Evolutionary conservation across 2,329 filamentous ascomycete species (phyloP).

Genomic region (Microascus cirrosus): DNA sequence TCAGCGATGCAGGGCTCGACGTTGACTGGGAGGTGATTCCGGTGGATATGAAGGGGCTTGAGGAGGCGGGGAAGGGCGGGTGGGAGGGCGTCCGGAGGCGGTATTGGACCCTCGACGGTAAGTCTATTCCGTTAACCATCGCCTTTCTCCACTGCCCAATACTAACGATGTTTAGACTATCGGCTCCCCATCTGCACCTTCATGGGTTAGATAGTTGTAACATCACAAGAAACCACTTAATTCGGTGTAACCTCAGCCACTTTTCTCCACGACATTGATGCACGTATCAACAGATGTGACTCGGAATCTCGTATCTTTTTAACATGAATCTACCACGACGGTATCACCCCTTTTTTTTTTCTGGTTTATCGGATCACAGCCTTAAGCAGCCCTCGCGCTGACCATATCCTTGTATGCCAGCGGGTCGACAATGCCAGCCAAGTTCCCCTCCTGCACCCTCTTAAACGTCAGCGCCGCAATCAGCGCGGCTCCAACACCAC

Average conservation of each 20-base stretch:
- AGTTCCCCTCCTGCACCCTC: slow-evolving; percentile 50
- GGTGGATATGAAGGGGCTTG: slow-evolving; percentile 57
- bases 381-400: not conserved
- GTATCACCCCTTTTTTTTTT: not conserved
- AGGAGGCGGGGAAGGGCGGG: slow-evolving; percentile 56
- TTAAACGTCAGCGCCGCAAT: slow-evolving; percentile 69
- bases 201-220: slow-evolving; percentile 36
- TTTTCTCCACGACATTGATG: not conserved
- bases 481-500: slow-evolving; percentile 70
- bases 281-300: not conserved
- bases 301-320: not conserved
- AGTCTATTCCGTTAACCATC: slow-evolving; percentile 16
- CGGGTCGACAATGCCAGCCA: slow-evolving; percentile 53
- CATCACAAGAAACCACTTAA: not conserved
- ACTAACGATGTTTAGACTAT: slow-evolving; percentile 41
- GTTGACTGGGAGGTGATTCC: slow-evolving; percentile 72
- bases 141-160: slow-evolving; percentile 3
- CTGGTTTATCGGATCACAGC: not conserved
- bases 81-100: slow-evolving; percentile 83
- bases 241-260: not conserved
- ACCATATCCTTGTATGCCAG: slow-evolving; percentile 38
- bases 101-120: slow-evolving; percentile 78
- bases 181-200: slow-evolving; percentile 65
- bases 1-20: slow-evolving; percentile 81
- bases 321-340: not conserved